Evolutionary conservation across 768 basidiomycete genomes (phyloP), one percentile per base, ranked within the genome.

Genomic region (Podaxis rugospora): DNA sequence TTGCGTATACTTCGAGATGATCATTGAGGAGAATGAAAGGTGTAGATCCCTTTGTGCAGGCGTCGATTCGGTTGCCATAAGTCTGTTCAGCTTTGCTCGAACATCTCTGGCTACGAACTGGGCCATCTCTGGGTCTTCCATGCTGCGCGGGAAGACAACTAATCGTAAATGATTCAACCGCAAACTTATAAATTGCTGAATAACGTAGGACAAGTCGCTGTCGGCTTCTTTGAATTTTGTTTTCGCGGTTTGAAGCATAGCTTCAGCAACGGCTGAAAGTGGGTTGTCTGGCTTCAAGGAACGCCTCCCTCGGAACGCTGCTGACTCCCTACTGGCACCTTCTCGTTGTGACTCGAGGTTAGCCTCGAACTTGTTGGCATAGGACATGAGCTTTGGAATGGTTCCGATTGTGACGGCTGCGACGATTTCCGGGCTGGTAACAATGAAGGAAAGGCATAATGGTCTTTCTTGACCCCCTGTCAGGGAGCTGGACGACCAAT

Each of bases 231-330:
- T 87, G 71, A 92, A 83, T 21, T 85, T 83, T 46, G 76, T 85
- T 44, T 85, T 82, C 27, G 92, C 89, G 0, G 90, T 89, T 57
- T 82, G 78, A 40, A 94, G 71, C 85, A 93, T 90, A 32, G 92
- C 90, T 63, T 90, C 85, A 1, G 93, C 92, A n/a, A 94, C 91
- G 11, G 89, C 84, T 1, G 90, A 91, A 14, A 95, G 76, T 1
- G 92, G 87, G 64, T 92, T 93, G 54, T 87, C 87, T 5, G 89
- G 89, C 66, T 84, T 88, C 4, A 89, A 87, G 4, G 80, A 76
- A n/a, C 83, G 83, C 13, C 85, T 84, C n/a, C 82, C 80, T 23
- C 88, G 80, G 78, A 91, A 95, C 1, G 88, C 86, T 61, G 81
- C 81, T 1, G 92, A 93, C 73, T 93, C 91, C 40, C 85, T 80